Base-by-base conservation (phyloP, 306 rosid genomes). In the Dryas octopetala region DNA sequence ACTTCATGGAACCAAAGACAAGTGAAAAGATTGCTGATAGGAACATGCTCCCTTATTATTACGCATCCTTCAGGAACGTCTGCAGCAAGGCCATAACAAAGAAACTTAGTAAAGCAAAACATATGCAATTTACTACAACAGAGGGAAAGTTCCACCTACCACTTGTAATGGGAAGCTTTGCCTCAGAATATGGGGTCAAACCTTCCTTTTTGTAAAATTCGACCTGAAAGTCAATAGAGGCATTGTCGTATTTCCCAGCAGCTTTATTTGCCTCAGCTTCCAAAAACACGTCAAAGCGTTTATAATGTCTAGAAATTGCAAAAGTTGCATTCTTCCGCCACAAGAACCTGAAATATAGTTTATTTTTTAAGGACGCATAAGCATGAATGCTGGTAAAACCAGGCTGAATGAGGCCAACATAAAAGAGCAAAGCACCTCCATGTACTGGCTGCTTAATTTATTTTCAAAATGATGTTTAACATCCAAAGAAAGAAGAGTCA, bases 21-120 rank as follows among this genome's bases (percentile, higher is more conserved):
- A 65, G 96, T 84, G 46, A 92, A 86, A 68, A 95, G 93, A 75
- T 95, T 92, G 88, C 97, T 95, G 54, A 95, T 85, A 46, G 97
- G 97, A 77, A 90, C 88, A 79, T 90, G 99, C 86, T 95, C 99
- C 75, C 91, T 81, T 57, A 95, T 62, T 68, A 92, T 88, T 32
- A 95, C 97, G 60, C 99, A 95, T 68, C 97, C 97, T 88, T 95
- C 99, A 26, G 99, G 99, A 85, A 95, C 99, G 80, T 95, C 99
- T 95, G 90, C 83, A 87, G 69, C 80, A 77, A n/a, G 68, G 44
- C 74, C 75, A 81, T 53, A 78, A 71, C 73, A 49, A 66, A 75
- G 64, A 66, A 85, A 16, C 70, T 78, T 69, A 52, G 40, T 8
- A 7, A 70, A 69, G 41, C 7, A 63, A 61, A 72, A 47, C 13